Conservation (phyloP, 1,139 yeast genomes). For the Geotrichum aggregatum region DNA sequence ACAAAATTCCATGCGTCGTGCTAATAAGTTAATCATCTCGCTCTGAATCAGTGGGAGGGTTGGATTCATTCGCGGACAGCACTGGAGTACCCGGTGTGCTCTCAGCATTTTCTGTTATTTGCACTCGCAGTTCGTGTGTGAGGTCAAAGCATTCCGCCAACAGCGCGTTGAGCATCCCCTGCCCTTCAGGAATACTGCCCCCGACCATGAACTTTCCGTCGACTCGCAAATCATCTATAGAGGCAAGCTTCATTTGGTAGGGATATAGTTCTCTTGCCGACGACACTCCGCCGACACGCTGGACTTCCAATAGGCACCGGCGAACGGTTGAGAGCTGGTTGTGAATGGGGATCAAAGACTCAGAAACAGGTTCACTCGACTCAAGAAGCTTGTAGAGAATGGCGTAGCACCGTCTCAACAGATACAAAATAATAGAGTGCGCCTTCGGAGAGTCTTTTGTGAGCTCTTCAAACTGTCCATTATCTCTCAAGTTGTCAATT, state of each 20-base stretch:
- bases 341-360: slow-evolving; percentile 85
- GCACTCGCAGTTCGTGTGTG: slow-evolving; percentile 82
- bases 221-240: slow-evolving; percentile 74
- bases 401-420: slow-evolving; percentile 85
- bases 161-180: slow-evolving; percentile 84
- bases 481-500: slow-evolving; percentile 65
- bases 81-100: slow-evolving; percentile 2
- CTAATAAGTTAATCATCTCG: slow-evolving; percentile 1
- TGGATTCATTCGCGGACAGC: not conserved
- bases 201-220: slow-evolving; percentile 92
- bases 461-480: slow-evolving; percentile 50
- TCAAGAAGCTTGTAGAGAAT: slow-evolving; percentile 82
- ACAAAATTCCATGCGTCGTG: too few species aligned
- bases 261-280: slow-evolving; percentile 87
- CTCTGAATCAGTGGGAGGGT: slow-evolving; percentile 1
- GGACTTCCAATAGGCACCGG: slow-evolving; percentile 80
- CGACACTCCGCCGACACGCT: slow-evolving; percentile 86
- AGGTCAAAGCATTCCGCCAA: slow-evolving; percentile 93
- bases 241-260: slow-evolving; percentile 87
- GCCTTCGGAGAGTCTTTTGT: slow-evolving; percentile 39
- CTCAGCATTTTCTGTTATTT: slow-evolving; percentile 62
- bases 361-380: slow-evolving; percentile 91
- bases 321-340: slow-evolving; percentile 89
- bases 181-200: slow-evolving; percentile 92
- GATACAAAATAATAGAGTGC: slow-evolving; percentile 67